Evolutionary conservation across 1,139 yeast species (phyloP).

Genomic region (Arxiozyma slooffiae): DNA sequence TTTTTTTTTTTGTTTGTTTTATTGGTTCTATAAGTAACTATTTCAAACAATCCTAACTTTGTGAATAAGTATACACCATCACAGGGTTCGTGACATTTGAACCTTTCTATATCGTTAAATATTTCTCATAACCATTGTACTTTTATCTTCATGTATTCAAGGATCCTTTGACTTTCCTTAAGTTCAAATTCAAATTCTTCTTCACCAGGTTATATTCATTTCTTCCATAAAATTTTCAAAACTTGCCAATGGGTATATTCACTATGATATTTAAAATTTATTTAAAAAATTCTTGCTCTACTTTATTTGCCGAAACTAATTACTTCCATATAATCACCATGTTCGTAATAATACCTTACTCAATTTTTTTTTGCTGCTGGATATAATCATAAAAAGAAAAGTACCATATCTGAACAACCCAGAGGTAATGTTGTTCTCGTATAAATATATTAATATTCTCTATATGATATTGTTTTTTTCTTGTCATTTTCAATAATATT

Average conservation of each 20-base stretch:
- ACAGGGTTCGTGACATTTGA: slow-evolving; percentile 75
- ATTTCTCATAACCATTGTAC: slow-evolving; percentile 57
- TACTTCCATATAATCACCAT: slow-evolving; percentile 97
- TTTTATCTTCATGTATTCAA: slow-evolving; percentile 50
- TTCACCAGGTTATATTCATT: slow-evolving; percentile 75
- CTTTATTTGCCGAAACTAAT: slow-evolving; percentile 66
- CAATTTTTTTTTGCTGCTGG: no score
- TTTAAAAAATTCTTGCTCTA: slow-evolving; percentile 62
- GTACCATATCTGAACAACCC: no score
- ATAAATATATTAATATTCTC: no score
- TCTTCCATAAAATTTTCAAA: slow-evolving; percentile 79
- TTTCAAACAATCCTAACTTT: slow-evolving; percentile 50
- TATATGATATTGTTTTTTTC: no score
- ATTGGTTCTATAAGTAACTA: no score
- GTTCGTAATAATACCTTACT: no score
- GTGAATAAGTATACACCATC: slow-evolving; percentile 99
- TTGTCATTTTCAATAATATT: no score
- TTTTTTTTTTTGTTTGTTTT: no score
- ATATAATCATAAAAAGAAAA: no score
- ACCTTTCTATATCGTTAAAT: slow-evolving; percentile 67
- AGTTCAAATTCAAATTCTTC: slow-evolving; percentile 59
- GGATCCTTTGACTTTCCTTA: slow-evolving; percentile 54
- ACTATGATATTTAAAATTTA: slow-evolving; percentile 79
- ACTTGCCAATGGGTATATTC: slow-evolving; percentile 96
- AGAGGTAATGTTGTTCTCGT: no score